Base-by-base conservation (phyloP, 768 basidiomycete genomes). In the Scleroderma citrinum region DNA sequence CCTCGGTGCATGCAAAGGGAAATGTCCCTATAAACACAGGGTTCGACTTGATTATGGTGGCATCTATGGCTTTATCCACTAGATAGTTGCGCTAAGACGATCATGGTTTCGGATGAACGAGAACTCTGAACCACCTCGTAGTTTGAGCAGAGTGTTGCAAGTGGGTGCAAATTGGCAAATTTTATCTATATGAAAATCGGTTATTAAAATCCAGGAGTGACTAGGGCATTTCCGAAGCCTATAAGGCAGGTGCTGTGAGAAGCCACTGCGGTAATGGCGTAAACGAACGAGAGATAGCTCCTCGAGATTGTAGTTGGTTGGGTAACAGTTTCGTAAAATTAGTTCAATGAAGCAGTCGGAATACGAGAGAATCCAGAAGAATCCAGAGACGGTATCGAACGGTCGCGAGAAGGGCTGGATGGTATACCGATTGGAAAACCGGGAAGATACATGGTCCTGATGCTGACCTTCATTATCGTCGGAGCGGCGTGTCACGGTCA, bases 271-370 rank as follows among this genome's bases (percentile, higher is more conserved):
- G 26, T 29, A 29, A 5, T 4, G 26, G 26, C 8, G 26, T 8
- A 29, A 8, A 4, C 26, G 26, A 29, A 29, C 26, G n/a, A n/a
- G n/a, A n/a, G n/a, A n/a, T n/a, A n/a, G n/a, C n/a, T n/a, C n/a
- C n/a, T n/a, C n/a, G n/a, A n/a, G n/a, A n/a, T n/a, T 35, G 34
- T n/a, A 13, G n/a, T 35, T n/a, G 34, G 34, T n/a, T 5, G 34
- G 56, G 64, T 68, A 57, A 68, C 57, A n/a, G 59, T 66, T 49
- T 57, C 65, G 63, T 62, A 68, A 68, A 62, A 54, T 21, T 54
- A 23, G 51, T 44, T 56, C 56, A 62, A 52, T 48, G 47, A 34
- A 54, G 47, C 24, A 30, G 44, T 48, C 46, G 54, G 56, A 65
- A 55, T 5, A 21, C 48, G 50, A 44, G 11, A 50, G 38, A 42